Percentiles rank a stretch among this genome's conserved stretches.
These are phyloP conservation scores for Dendrobium officinale DNA, from an alignment of 106 monocot species.

Conservation along the genomic window DNA sequence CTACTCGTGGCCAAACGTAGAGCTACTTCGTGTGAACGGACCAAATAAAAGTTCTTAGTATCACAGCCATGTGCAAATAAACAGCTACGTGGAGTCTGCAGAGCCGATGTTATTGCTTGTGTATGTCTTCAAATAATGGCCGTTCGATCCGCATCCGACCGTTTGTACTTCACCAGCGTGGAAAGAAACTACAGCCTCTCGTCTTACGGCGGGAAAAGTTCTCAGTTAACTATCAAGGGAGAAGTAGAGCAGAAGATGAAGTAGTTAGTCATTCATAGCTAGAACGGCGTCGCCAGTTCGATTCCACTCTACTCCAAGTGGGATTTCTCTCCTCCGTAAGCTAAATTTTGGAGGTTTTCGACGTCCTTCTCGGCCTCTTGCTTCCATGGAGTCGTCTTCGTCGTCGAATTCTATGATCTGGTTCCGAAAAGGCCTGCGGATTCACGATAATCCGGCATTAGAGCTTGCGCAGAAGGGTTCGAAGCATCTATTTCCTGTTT, in stretches of 20 bases:
- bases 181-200: not conserved
- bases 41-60: not conserved
- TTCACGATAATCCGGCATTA: constrained; percentile 95
- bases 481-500: constrained; percentile 62
- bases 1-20: no score
- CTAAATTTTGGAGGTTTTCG: not conserved
- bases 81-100: not conserved
- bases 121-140: not conserved
- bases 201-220: not conserved
- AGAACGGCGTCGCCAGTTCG: not conserved
- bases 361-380: no score
- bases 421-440: constrained; percentile 85
- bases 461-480: constrained; percentile 31
- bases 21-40: no score
- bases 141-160: not conserved
- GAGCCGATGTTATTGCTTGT: not conserved
- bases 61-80: not conserved
- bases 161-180: not conserved
- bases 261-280: not conserved
- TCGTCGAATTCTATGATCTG: constrained; percentile 52
- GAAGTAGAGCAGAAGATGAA: not conserved
- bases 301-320: not conserved
- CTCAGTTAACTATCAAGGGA: not conserved
- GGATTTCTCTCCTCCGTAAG: not conserved
- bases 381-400: constrained; percentile 3